Base-by-base conservation (phyloP, 2,329 filamentous ascomycete species). In the Colletotrichum sp. region DNA sequence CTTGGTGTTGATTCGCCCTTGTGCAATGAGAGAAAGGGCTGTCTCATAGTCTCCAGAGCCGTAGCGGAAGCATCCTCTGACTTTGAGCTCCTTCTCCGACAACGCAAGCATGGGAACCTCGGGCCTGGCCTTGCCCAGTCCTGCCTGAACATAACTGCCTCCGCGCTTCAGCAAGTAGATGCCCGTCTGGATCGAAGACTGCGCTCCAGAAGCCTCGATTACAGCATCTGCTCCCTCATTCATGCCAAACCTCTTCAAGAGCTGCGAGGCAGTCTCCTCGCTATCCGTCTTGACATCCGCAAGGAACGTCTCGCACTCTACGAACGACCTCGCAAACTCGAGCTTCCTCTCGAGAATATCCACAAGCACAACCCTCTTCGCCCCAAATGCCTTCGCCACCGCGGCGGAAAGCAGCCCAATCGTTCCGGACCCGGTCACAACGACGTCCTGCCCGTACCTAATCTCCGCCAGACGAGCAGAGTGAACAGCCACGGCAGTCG, bases 371-470 rank as follows among this genome's bases (percentile, higher is more conserved):
- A 73, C 64, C 1, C 30, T 61, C 6, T 21, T 60, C 7, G 70
- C 66, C 18, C 75, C 75, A 62, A 75, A 75, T 4, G 58, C 71
- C 34, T 69, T 72, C 30, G 73, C 70, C 6, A 73, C 64, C 6
- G 70, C 70, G 1, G 48, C 73, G 6, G 30, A 66, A 16, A 76
- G 67, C 15, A 76, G 48, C 4, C 73, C 70, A 21, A 76, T 73
- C 21, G 73, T 73, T 18, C 69, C 62, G n/a, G 61, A 66, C 15
- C 73, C 73, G 8, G 55, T 52, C 18, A 76, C 55, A 2, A 76
- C 38, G 3, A 76, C 73, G 7, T 56, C 52, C 34, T 69, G 69
- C 5, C 73, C 73, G 18, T 36, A 64, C 48, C 32, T 62, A n/a
- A 76, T 56, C n/a, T 48, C 70, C 10, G 70, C 73, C 16, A 75